A percentile compares a stretch with the other conserved stretches of the same genome.
Evolutionary conservation across 2,329 filamentous ascomycete genomes (phyloP).

Genomic region (Emmonsiellopsis sp.): DNA sequence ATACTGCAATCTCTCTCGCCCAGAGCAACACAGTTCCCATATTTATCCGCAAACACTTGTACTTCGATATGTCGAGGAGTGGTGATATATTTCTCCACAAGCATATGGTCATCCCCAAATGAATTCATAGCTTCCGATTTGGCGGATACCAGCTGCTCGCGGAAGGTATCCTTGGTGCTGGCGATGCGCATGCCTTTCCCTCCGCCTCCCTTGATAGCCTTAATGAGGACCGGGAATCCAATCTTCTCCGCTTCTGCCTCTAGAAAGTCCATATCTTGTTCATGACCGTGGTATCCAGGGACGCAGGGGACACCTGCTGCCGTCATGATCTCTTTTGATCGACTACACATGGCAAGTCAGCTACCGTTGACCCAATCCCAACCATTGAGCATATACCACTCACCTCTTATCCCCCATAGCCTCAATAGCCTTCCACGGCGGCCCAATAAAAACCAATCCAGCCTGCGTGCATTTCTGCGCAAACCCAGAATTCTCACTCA

Average conservation of each 20-base stretch:
- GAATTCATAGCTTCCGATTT: conserved; percentile 56
- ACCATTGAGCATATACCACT: not conserved
- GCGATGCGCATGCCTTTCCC: conserved; percentile 64
- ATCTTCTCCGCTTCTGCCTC: conserved; percentile 64
- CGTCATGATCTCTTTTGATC: conserved; percentile 94
- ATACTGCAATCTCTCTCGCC: conserved; percentile 59
- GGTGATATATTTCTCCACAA: conserved; percentile 60
- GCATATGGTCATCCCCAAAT: conserved; percentile 57
- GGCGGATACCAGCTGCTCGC: conserved; percentile 51
- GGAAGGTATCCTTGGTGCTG: conserved; percentile 47
- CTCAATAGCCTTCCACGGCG: conserved; percentile 65
- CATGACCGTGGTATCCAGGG: conserved; percentile 82
- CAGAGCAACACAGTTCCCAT: conserved; percentile 55
- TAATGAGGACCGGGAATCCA: conserved; percentile 55
- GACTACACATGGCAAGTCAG: conserved; percentile 25
- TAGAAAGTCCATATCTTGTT: conserved; percentile 59
- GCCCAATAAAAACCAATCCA: conserved; percentile 88
- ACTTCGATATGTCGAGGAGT: conserved; percentile 59
- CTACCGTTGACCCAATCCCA: not conserved
- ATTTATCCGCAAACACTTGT: conserved; percentile 56
- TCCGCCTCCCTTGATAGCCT: conserved; percentile 55
- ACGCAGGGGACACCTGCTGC: conserved; percentile 92
- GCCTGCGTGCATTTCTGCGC: conserved; percentile 80
- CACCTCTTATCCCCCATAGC: conserved; percentile 86
- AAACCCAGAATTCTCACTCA: conserved; percentile 89